Percentiles rank a stretch among this genome's conserved stretches.
phyloP scores from a whole-genome alignment of 352 stramenopile species.

The Pythium vanterpoolii region DNA sequence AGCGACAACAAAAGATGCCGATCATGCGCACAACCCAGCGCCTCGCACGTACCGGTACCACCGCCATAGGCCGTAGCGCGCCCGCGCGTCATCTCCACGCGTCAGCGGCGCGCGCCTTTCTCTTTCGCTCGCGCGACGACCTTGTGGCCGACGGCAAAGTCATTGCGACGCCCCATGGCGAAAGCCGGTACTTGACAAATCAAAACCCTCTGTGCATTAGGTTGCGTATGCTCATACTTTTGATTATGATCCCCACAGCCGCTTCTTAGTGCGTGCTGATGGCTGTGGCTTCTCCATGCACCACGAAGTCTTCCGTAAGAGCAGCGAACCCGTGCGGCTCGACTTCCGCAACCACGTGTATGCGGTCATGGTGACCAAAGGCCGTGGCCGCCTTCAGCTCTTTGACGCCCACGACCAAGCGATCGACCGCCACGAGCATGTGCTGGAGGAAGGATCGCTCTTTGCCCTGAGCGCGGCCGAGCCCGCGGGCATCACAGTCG shows the following conservation, averaged over 20 bases:
- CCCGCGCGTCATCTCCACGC: conserved; percentile 28
- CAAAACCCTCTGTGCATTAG: not conserved
- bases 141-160: conserved; percentile 38
- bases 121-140: conserved; percentile 55
- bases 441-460: conserved; percentile 45
- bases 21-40: not conserved
- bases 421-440: conserved; percentile 32
- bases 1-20: not conserved
- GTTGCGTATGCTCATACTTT: not conserved
- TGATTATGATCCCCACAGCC: conserved; percentile 22
- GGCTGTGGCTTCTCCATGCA: conserved; percentile 77
- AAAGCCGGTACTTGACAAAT: conserved; percentile 69
- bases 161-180: conserved; percentile 39
- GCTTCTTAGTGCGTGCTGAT: conserved; percentile 67
- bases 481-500: conserved; percentile 42
- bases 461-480: conserved; percentile 64
- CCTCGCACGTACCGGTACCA: not conserved
- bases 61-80: not conserved
- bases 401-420: conserved; percentile 41
- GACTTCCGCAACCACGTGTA: conserved; percentile 80
- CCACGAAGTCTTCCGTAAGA: conserved; percentile 66
- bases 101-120: conserved; percentile 33
- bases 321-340: conserved; percentile 34
- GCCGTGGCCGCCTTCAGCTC: conserved; percentile 43
- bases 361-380: conserved; percentile 63